Base-by-base conservation (phyloP, 495 filamentous ascomycete genomes). In the Clavariopsis aquatica region DNA sequence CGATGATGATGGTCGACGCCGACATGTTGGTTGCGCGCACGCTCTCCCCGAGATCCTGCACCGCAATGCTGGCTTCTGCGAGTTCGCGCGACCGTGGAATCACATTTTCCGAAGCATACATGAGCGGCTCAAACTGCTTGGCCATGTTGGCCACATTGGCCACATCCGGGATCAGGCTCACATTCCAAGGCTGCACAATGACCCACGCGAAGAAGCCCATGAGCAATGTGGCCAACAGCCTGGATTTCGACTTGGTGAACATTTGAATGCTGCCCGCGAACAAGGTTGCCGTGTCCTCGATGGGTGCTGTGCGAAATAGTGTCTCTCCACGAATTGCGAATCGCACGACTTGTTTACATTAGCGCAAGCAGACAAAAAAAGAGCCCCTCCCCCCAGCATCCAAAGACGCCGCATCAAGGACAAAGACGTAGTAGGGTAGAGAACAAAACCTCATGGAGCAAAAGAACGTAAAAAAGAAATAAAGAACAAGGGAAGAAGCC, bases 11-110 rank as follows among this genome's bases (percentile, higher is more conserved):
- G 2, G 90, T 88, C 19, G 89, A 89, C 43, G 87, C 90, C 15
- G 89, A 92, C 87, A 96, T 90, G 69, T 96, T 94, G 43, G 91
- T 89, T n/a, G 82, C 83, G 34, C 92, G 86, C 55, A 96, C 87
- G 52, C 86, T 92, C 76, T 96, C 92, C 47, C 89, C 89, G 5
- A 96, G 81, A 74, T 96, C 92, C 89, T 91, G 94, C 20, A 96
- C 92, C 0, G 92, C 92, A 6, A 95, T 86, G 34, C 91, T 88
- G 0, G 91, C 94, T 46, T 94, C 91, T 73, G 95, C 91, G 13
- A 96, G 79, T 38, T 92, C 89, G 34, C 85, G 86, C 22, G 96
- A 89, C 72, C 96, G 91, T 60, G 87, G 84, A 27, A 89, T 85
- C 15, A 90, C 91, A 73, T 92, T 89, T 67, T 96, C 91, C 0